phyloP scores from a whole-genome alignment of 495 filamentous ascomycete species.

The Neurospora sp. region DNA sequence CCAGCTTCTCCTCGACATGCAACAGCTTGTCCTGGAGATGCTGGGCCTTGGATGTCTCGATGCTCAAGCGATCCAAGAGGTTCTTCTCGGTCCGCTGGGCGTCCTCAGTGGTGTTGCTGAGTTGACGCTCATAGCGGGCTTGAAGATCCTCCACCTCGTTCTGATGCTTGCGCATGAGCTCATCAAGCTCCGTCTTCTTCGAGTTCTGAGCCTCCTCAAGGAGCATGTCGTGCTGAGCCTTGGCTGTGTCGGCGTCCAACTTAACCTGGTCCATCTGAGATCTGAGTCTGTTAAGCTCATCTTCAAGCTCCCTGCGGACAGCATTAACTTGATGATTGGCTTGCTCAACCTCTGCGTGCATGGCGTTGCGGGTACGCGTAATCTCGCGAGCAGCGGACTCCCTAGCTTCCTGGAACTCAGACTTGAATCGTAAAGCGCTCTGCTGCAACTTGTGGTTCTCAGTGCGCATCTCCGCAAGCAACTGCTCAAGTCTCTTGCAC shows the following conservation, averaged over 20 bases:
- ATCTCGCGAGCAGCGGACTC: conserved; percentile 67
- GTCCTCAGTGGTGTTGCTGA: conserved; percentile 63
- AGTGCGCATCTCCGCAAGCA: conserved; percentile 51
- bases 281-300: conserved; percentile 56
- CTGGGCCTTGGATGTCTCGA: conserved; percentile 69
- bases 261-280: conserved; percentile 59
- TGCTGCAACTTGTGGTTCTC: conserved; percentile 60
- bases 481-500: conserved; percentile 52
- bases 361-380: conserved; percentile 61
- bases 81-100: conserved; percentile 57
- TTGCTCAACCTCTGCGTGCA: conserved; percentile 70
- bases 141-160: conserved; percentile 55
- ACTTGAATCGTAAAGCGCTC: conserved; percentile 58
- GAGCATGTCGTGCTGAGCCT: conserved; percentile 62
- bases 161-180: conserved; percentile 60
- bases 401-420: conserved; percentile 73
- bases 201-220: conserved; percentile 63
- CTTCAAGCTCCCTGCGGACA: conserved; percentile 66
- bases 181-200: conserved; percentile 54
- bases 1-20: conserved; percentile 76
- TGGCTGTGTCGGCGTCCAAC: conserved; percentile 63
- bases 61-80: conserved; percentile 56
- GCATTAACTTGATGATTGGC: conserved; percentile 76
- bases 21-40: conserved; percentile 71
- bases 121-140: conserved; percentile 60